Evolutionary conservation across 1,284 basidiomycete genomes (phyloP).

Genomic region (Papiliotrema nemorosa): DNA sequence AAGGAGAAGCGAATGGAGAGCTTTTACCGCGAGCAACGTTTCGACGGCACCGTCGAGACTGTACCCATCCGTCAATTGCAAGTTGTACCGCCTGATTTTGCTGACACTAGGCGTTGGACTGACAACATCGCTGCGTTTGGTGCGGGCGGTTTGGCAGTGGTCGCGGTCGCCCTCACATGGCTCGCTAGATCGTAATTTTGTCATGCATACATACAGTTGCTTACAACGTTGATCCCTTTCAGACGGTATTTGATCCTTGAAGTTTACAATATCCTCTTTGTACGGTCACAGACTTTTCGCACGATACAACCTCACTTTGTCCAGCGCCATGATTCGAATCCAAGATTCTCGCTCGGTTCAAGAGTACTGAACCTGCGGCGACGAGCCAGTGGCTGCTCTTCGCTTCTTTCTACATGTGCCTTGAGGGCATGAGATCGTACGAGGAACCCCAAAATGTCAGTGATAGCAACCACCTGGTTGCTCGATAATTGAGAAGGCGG

Average conservation of each 20-base stretch:
- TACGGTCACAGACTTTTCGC: no score
- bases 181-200: no score
- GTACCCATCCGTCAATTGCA: slow-evolving; percentile 33
- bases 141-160: neutral
- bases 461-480: slow-evolving; percentile 36
- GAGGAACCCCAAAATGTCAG: slow-evolving; percentile 33
- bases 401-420: slow-evolving; percentile 3
- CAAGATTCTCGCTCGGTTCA: slow-evolving; percentile 12
- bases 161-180: neutral
- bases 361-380: slow-evolving; percentile 22
- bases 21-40: slow-evolving; percentile 53
- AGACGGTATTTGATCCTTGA: no score
- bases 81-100: slow-evolving; percentile 12
- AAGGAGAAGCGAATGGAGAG: slow-evolving; percentile 73
- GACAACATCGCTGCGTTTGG: slow-evolving; percentile 5
- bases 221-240: no score
- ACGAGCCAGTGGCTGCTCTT: slow-evolving; percentile 21
- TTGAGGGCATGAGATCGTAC: slow-evolving; percentile 10
- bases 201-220: no score
- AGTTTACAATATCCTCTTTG: no score
- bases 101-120: neutral
- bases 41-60: slow-evolving; percentile 16
- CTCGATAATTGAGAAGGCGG: slow-evolving; percentile 29
- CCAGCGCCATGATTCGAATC: slow-evolving; percentile 34
- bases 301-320: slow-evolving; percentile 12